Conservation (phyloP, 164 flowering plant genomes). For the Amborella trichopoda region DNA sequence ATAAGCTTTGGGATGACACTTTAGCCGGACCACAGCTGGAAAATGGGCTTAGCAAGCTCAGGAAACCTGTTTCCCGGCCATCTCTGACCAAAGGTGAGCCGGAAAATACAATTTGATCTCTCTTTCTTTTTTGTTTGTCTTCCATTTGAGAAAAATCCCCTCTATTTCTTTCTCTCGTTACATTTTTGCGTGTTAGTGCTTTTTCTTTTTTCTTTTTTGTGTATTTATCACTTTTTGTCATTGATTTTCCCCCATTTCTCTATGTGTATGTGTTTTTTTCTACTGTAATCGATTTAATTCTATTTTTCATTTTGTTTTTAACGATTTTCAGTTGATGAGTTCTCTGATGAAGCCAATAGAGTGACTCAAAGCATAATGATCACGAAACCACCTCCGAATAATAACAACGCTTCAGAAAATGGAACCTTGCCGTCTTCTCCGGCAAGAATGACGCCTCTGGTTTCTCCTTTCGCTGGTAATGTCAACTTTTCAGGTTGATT, state of each 20-base stretch:
- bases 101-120: background rate
- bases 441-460: slow-evolving; percentile 65
- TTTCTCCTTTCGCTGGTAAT: no score
- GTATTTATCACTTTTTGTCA: no score
- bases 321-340: slow-evolving; percentile 22
- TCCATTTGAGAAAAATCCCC: background rate
- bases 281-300: background rate
- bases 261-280: background rate
- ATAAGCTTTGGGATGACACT: slow-evolving; percentile 93
- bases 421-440: slow-evolving; percentile 74
- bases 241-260: no score
- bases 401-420: slow-evolving; percentile 16
- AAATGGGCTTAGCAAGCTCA: slow-evolving; percentile 74
- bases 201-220: no score
- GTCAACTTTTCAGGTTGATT: no score
- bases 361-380: slow-evolving; percentile 87
- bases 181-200: no score
- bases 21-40: slow-evolving; percentile 93
- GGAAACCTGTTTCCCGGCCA: slow-evolving; percentile 41
- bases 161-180: background rate
- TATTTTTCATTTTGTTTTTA: background rate
- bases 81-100: slow-evolving; percentile 52
- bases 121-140: background rate
- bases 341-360: slow-evolving; percentile 28
- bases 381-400: slow-evolving; percentile 44